A percentile compares a stretch with the other conserved stretches of the same genome.
These are phyloP conservation scores for Coleophoma cylindrospora DNA, from an alignment of 2,329 filamentous ascomycete species.

Conservation along the genomic window DNA sequence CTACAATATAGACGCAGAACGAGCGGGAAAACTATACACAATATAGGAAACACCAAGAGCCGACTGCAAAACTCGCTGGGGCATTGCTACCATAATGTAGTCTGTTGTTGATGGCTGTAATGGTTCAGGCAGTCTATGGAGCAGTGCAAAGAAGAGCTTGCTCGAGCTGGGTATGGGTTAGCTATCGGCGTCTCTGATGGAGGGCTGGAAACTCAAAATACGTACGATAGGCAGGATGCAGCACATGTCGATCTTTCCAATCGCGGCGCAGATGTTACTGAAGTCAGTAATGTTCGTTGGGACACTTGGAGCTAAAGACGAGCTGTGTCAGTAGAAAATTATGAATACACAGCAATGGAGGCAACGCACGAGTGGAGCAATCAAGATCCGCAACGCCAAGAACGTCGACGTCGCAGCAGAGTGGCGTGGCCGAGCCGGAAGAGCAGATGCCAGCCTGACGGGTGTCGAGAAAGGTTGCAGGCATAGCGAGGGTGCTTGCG, in stretches of 20 bases:
- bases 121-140: constrained; percentile 8
- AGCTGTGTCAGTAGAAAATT: not conserved
- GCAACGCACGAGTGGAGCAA: constrained; percentile 46
- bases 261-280: constrained; percentile 15
- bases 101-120: too few relatives aligned
- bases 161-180: constrained; percentile 11
- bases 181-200: not conserved
- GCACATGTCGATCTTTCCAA: constrained; percentile 41
- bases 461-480: constrained; percentile 26
- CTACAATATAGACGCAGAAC: too few relatives aligned
- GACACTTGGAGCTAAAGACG: constrained; percentile 27
- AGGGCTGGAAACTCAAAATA: not conserved
- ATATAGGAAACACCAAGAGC: not conserved
- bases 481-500: constrained; percentile 18
- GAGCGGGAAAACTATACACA: too few relatives aligned
- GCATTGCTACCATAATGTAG: not conserved
- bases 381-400: constrained; percentile 52
- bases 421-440: constrained; percentile 36
- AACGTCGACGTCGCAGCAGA: constrained; percentile 60
- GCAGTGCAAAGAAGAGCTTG: constrained; percentile 30
- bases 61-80: not conserved
- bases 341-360: not conserved
- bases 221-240: constrained; percentile 45
- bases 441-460: constrained; percentile 35
- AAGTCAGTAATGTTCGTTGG: constrained; percentile 36